Base-by-base conservation (phyloP, 2,329 filamentous ascomycete genomes). In the Amauroascus verrucosus region DNA sequence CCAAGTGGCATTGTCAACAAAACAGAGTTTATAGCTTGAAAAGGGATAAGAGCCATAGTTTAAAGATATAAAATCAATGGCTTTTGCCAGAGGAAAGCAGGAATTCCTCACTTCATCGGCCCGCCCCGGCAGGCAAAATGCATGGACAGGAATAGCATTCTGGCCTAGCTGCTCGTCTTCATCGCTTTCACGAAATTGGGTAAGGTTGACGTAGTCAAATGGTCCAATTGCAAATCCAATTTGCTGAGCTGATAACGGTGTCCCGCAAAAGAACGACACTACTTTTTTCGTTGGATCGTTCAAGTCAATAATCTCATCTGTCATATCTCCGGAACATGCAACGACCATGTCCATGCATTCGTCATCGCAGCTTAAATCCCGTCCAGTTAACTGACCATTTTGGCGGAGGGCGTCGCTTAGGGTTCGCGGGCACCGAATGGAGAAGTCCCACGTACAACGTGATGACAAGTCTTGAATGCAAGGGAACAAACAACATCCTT, bases 171-270 rank as follows among this genome's bases (percentile, higher is more conserved):
- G 88, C 61, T 94, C 88, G 64, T 96, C 90, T 59, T 95, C 88
- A 60, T 94, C 88, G 57, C 88, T 88, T 44, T 90, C 88, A 48
- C 94, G 83, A 62, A 88, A 95, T 61, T 91, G 86, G 1, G 88
- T 85, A 4, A 98, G 75, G 64, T 96, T 88, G 51, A 97, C 84
- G 60, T 91, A 85, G 68, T 97, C 89, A 65, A 98, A 98, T 0
- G 94, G 93, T 0, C 94, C 93, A 53, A 97, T 81, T 1, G 89
- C 87, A 67, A 98, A 95, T 3, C 90, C 91, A 58, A 98, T 83
- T 65, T 97, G 91, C 57, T 90, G 86, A 1, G 91, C 85, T 1
- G 89, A 83, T 7, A 93, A 81, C 48, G 85, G 82, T 57, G 83
- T 82, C 56, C 80, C 79, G 48, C 86, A 84, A 53, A 83, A 81